Percentiles rank a stretch among this genome's conserved stretches.
phyloP scores from a whole-genome alignment of 2,329 filamentous ascomycete species.

The Diaporthe humulicola region DNA sequence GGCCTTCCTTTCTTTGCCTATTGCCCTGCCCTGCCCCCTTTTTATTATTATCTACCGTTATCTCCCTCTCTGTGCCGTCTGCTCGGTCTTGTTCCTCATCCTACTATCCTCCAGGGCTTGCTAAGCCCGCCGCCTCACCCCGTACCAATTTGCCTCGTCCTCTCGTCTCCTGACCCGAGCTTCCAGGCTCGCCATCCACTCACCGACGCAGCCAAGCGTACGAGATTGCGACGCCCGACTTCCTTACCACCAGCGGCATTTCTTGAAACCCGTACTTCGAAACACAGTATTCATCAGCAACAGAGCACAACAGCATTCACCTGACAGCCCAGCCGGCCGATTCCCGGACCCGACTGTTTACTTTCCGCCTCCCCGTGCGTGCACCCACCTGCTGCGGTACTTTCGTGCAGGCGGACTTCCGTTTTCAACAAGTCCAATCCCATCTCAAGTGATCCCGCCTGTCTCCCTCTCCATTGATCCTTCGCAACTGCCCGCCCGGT shows the following conservation, averaged over 20 bases:
- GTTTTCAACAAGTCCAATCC: neutral
- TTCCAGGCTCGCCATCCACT: conserved; percentile 12
- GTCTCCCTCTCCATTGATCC: neutral
- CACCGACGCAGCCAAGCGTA: conserved; percentile 17
- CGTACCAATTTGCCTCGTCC: conserved; percentile 18
- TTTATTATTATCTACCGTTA: conserved; percentile 21
- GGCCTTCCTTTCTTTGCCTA: neutral
- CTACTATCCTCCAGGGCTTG: too few relatives aligned
- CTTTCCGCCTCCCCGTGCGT: neutral
- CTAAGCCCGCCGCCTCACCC: neutral
- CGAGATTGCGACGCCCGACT: conserved; percentile 10
- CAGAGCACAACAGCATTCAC: neutral
- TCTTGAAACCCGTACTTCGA: conserved; percentile 27
- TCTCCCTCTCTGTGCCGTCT: neutral
- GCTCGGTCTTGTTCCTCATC: conserved; percentile 10
- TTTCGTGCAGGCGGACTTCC: conserved; percentile 6
- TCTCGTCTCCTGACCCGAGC: conserved; percentile 23
- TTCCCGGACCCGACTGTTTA: conserved; percentile 21
- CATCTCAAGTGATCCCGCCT: neutral
- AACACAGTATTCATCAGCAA: conserved; percentile 17
- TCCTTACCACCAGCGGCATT: conserved; percentile 11
- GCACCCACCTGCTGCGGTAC: neutral
- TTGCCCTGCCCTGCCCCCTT: conserved; percentile 11
- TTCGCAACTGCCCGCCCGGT: neutral
- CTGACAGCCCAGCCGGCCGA: conserved; percentile 1